A percentile compares a stretch with the other conserved stretches of the same genome.
phyloP scores from a whole-genome alignment of 23 red algal genomes.

The Chondrus crispus region DNA sequence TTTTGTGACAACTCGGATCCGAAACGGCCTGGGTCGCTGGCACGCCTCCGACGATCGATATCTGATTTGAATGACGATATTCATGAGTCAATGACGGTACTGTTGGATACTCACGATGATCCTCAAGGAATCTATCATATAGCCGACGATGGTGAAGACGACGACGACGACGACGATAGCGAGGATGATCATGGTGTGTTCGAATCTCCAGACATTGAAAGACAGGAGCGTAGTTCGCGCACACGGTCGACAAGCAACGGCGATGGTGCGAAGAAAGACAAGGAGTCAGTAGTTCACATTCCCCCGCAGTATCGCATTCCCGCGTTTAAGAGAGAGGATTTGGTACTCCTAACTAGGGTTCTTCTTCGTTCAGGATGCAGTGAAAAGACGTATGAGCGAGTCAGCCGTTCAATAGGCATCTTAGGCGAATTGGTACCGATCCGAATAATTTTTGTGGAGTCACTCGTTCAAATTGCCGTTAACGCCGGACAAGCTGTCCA shows the following conservation, averaged over 20 bases:
- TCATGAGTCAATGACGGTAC: too few relatives aligned
- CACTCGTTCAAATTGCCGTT: constrained; percentile 42
- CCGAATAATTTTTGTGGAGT: constrained; percentile 12
- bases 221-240: not conserved
- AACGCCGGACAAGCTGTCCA: constrained; percentile 19
- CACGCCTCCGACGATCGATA: not conserved
- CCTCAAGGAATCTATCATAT: not conserved
- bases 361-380: constrained; percentile 22
- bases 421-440: constrained; percentile 29
- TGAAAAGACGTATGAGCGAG: constrained; percentile 19
- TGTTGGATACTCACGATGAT: constrained; percentile 37
- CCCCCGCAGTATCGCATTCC: constrained; percentile 34
- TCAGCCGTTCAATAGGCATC: constrained; percentile 3
- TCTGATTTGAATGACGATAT: not conserved
- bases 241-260: not conserved
- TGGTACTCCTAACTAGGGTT: constrained; percentile 34
- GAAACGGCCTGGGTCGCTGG: not conserved
- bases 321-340: constrained; percentile 15
- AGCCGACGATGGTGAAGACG: constrained; percentile 34
- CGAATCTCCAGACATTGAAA: not conserved
- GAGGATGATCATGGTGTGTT: constrained; percentile 9
- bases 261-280: constrained; percentile 1
- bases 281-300: not conserved
- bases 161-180: constrained; percentile 29
- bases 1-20: not conserved